Evolutionary conservation across 306 rosid genomes (phyloP).

Genomic region (Canavalia ensiformis): DNA sequence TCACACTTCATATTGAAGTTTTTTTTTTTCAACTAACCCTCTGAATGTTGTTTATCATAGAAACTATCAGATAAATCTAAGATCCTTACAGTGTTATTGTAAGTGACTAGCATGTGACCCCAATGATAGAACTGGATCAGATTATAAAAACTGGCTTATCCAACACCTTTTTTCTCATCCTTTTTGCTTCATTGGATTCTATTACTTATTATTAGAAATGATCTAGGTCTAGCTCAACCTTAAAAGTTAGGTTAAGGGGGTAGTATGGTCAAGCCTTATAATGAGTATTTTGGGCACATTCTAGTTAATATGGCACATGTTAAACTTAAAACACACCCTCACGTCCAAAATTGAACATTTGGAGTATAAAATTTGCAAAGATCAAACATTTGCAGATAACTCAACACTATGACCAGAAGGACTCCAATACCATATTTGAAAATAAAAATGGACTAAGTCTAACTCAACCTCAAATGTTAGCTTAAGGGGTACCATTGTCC

Average conservation of each 20-base stretch:
- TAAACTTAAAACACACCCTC: no score
- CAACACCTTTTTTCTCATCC: not conserved
- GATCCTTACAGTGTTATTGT: slow-evolving; percentile 2
- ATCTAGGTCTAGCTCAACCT: not conserved
- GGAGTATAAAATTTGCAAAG: not conserved
- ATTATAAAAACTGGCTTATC: not conserved
- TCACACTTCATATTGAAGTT: not conserved
- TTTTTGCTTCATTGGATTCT: not conserved
- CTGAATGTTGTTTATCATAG: not conserved
- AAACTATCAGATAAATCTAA: not conserved
- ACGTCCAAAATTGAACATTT: not conserved
- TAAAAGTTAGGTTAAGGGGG: not conserved
- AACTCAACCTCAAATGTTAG: not conserved
- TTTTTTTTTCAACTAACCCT: slow-evolving; percentile 4
- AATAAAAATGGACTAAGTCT: not conserved
- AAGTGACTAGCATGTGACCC: not conserved
- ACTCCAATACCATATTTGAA: not conserved
- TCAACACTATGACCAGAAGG: not conserved
- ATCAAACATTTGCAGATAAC: not conserved
- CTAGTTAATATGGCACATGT: not conserved
- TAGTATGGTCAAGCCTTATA: not conserved
- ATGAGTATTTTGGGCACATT: not conserved
- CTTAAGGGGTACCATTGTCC: not conserved
- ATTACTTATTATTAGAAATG: not conserved
- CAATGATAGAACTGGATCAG: not conserved